These are phyloP conservation scores for Didymella keratinophila DNA, from an alignment of 2,329 filamentous ascomycete species.

Conservation along the genomic window DNA sequence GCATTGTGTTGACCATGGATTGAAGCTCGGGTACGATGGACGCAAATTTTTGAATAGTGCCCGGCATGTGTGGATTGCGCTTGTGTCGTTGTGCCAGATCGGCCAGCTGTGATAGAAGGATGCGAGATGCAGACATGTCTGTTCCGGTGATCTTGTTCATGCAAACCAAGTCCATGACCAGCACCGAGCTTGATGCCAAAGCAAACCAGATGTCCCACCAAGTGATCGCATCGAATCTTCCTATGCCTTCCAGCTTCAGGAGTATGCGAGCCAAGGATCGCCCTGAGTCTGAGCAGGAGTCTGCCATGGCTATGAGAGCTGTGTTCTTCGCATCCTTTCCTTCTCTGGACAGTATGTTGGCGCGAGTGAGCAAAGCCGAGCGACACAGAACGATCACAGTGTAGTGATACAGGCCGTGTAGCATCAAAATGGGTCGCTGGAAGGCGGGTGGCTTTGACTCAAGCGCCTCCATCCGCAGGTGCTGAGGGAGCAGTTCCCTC, in stretches of 20 bases:
- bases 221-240: constrained; percentile 52
- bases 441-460: constrained; percentile 45
- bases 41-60: constrained; percentile 50
- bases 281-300: constrained; percentile 51
- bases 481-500: constrained; percentile 50
- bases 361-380: constrained; percentile 50
- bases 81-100: constrained; percentile 44
- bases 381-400: constrained; percentile 51
- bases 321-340: constrained; percentile 37
- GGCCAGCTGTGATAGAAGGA: constrained; percentile 47
- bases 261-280: constrained; percentile 46
- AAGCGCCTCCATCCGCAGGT: constrained; percentile 46
- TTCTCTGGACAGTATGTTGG: constrained; percentile 42
- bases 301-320: constrained; percentile 45
- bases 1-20: constrained; percentile 43
- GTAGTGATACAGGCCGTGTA: constrained; percentile 54
- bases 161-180: constrained; percentile 51
- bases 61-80: constrained; percentile 48
- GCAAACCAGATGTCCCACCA: constrained; percentile 55
- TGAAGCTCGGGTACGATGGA: constrained; percentile 49
- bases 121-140: constrained; percentile 40
- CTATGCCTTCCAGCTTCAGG: constrained; percentile 47
- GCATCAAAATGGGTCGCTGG: constrained; percentile 50
- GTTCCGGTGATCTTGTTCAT: constrained; percentile 28
- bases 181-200: constrained; percentile 48